These are phyloP conservation scores for Leishmania arabica DNA, from an alignment of 208 protist genomes.

Conservation along the genomic window DNA sequence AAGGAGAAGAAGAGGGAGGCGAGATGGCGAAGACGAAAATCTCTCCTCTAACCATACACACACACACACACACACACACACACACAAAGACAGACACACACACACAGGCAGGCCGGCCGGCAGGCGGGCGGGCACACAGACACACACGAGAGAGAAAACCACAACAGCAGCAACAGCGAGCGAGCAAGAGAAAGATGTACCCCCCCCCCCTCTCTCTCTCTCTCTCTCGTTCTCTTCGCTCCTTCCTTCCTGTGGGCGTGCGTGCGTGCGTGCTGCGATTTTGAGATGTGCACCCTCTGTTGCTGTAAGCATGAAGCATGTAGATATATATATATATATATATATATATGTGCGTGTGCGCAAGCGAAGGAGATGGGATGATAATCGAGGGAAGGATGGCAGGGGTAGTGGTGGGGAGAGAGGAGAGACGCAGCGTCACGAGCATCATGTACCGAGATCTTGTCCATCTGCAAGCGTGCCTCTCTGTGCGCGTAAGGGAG, in stretches of 20 bases:
- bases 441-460: background rate
- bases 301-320: background rate
- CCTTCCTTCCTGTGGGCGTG: background rate
- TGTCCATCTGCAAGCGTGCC: background rate
- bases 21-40: background rate
- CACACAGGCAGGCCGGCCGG: background rate
- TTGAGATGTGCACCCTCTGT: conserved; percentile 4
- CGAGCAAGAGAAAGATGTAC: background rate
- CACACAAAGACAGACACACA: background rate
- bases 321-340: background rate
- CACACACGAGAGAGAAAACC: background rate
- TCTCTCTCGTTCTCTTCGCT: background rate
- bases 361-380: background rate
- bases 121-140: background rate
- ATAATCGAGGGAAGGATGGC: background rate
- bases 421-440: background rate
- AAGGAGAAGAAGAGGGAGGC: background rate
- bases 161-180: background rate
- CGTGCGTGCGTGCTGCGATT: conserved; percentile 3
- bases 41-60: no score
- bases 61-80: no score
- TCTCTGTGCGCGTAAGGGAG: background rate
- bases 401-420: no score
- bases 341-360: background rate
- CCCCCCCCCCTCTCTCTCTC: no score